Evolutionary conservation across 306 rosid genomes (phyloP), one percentile per base, ranked within the genome.

Genomic region (Sechiopsis laciniata): DNA sequence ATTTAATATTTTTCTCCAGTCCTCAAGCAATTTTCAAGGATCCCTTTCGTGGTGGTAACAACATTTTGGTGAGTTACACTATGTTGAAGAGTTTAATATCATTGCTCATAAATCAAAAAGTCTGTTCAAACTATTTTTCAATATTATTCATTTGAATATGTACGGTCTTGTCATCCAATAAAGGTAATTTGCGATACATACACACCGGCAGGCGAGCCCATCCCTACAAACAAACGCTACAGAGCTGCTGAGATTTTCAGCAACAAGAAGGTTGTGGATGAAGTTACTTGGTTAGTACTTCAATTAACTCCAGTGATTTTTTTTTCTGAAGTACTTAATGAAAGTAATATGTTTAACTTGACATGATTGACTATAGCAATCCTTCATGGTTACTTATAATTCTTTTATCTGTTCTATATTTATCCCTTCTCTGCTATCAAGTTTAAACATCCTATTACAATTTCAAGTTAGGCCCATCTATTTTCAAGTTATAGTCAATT

Each of bases 21-120:
- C 99, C 99, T 82, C 96, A 95, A 78, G 97, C 96, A 75, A 87
- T 91, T 79, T 95, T 89, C 76, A 95, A 81, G 84, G 99, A 95
- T 61, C 99, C 99, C 72, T 95, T 95, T 76, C 99, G 99, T 5
- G 97, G 99, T 17, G 97, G 99, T 8, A 95, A 95, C 88, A 88
- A 95, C 65, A 91, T 95, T 81, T 87, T 95, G 97, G 99, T 95
- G 84, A 74, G 91, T 63, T 42, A 37, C 58, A 21, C 42, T 11
- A 48, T 13, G 53, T 72, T 48, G 19, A 42, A 15, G 57, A 71
- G 42, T 19, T 42, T 21, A 45, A 21, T 22, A 26, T 26, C 29
- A 26, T 26, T 26, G 29, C 29, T 26, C 29, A 26, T 26, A 2
- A 26, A 26, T 26, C 29, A 26, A 26, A 26, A 26, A 26, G 29